Evolutionary conservation across 2,329 filamentous ascomycete species (phyloP).

Genomic region (Trichoderma citrinoviride): DNA sequence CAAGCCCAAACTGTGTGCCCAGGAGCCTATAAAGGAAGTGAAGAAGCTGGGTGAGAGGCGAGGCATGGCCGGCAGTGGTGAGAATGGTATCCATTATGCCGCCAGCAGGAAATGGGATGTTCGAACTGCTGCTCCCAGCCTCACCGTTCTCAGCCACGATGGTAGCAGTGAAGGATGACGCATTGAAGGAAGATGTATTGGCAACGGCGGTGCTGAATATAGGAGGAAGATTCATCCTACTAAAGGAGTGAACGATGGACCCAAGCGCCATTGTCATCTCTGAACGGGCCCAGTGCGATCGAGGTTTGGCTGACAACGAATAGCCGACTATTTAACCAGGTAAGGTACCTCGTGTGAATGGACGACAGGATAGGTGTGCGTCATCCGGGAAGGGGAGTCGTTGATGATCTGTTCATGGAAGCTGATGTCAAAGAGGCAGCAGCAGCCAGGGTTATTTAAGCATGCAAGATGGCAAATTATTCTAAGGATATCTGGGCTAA

Average conservation of each 20-base stretch:
- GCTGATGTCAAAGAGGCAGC: background rate
- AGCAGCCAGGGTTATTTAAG: background rate
- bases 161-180: background rate
- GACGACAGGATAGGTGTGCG: background rate
- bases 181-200: conserved; percentile 27
- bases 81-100: conserved; percentile 46
- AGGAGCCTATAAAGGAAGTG: conserved; percentile 47
- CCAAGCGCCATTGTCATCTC: background rate
- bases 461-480: background rate
- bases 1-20: conserved; percentile 46
- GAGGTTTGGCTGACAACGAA: background rate
- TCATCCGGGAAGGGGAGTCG: background rate
- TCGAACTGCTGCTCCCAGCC: background rate
- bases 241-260: conserved; percentile 29
- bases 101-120: conserved; percentile 26
- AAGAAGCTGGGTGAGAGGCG: conserved; percentile 42
- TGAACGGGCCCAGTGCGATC: too few relatives aligned
- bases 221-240: conserved; percentile 32
- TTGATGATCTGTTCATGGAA: background rate
- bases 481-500: background rate
- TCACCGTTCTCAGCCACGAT: background rate
- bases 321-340: background rate
- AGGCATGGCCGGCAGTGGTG: conserved; percentile 43
- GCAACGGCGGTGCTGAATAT: conserved; percentile 28
- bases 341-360: background rate